phyloP scores from a whole-genome alignment of 106 monocot genomes.

The Triglochin maritima region DNA sequence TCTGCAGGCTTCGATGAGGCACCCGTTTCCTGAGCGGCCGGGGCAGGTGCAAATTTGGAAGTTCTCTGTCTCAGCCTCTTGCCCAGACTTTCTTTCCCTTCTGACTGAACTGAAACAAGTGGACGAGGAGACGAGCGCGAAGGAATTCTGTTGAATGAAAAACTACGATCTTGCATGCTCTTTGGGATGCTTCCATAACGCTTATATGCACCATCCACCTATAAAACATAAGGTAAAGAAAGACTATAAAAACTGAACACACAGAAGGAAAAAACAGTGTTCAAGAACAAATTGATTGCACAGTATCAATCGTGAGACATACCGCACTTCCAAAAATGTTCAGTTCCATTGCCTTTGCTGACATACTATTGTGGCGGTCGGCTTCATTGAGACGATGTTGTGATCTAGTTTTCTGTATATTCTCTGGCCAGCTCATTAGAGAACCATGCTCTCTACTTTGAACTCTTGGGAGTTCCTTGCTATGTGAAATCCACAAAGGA shows the following conservation, averaged over 20 bases:
- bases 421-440: constrained; percentile 88
- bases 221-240: constrained; percentile 1
- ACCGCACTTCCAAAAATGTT: constrained; percentile 93
- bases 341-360: constrained; percentile 70
- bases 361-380: constrained; percentile 30
- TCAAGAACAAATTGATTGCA: background rate
- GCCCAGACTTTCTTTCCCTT: constrained; percentile 34
- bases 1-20: constrained; percentile 7
- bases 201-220: constrained; percentile 40
- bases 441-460: constrained; percentile 47
- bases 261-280: background rate
- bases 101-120: constrained; percentile 53
- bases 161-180: constrained; percentile 21
- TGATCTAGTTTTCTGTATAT: constrained; percentile 30
- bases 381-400: constrained; percentile 17
- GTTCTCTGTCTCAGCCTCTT: constrained; percentile 15
- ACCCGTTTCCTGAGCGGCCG: constrained; percentile 15
- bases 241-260: background rate
- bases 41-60: constrained; percentile 8
- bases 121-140: constrained; percentile 14
- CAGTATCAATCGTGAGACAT: background rate
- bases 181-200: constrained; percentile 15
- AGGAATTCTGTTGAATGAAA: constrained; percentile 44
- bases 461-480: constrained; percentile 27
- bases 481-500: constrained; percentile 24